These are phyloP conservation scores for Elaphomyces granulatus DNA, from an alignment of 495 filamentous ascomycete genomes.

Conservation along the genomic window DNA sequence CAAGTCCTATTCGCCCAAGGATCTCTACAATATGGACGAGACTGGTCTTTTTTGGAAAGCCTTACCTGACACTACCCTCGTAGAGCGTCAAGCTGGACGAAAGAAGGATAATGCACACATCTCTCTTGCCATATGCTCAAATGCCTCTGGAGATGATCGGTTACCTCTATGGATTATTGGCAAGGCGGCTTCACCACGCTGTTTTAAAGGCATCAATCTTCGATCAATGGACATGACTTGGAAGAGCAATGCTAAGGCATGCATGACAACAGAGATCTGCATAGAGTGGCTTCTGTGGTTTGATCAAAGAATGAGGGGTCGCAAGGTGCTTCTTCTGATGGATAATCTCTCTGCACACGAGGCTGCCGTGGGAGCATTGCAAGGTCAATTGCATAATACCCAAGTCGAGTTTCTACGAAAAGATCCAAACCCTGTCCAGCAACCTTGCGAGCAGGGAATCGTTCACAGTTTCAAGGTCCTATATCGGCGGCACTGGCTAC, in stretches of 20 bases:
- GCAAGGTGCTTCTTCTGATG: conserved; percentile 16
- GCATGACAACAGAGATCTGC: no score
- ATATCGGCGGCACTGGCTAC: conserved; percentile 13
- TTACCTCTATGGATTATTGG: conserved; percentile 17
- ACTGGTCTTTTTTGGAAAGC: conserved; percentile 16
- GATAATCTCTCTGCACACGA: conserved; percentile 20
- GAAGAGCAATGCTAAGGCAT: conserved; percentile 15
- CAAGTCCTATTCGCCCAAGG: conserved; percentile 7
- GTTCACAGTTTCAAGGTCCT: conserved; percentile 16
- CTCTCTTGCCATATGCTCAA: conserved; percentile 9
- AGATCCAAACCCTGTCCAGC: conserved; percentile 13
- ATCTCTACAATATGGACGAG: conserved; percentile 20
- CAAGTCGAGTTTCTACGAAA: conserved; percentile 15
- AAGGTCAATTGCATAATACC: conserved; percentile 6
- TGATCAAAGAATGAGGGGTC: conserved; percentile 11
- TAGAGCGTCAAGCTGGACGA: conserved; percentile 2
- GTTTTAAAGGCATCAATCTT: conserved; percentile 9
- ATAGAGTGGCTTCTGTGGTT: conserved; percentile 18
- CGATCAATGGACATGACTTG: conserved; percentile 9
- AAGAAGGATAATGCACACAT: conserved; percentile 15
- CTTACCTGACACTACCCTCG: conserved; percentile 9
- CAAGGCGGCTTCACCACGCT: conserved; percentile 9
- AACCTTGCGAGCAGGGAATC: conserved; percentile 20
- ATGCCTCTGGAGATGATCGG: conserved; percentile 10
- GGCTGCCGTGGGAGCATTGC: conserved; percentile 4